Conservation (phyloP, 2,329 filamentous ascomycete genomes). For the Aaosphaeria arxii region DNA sequence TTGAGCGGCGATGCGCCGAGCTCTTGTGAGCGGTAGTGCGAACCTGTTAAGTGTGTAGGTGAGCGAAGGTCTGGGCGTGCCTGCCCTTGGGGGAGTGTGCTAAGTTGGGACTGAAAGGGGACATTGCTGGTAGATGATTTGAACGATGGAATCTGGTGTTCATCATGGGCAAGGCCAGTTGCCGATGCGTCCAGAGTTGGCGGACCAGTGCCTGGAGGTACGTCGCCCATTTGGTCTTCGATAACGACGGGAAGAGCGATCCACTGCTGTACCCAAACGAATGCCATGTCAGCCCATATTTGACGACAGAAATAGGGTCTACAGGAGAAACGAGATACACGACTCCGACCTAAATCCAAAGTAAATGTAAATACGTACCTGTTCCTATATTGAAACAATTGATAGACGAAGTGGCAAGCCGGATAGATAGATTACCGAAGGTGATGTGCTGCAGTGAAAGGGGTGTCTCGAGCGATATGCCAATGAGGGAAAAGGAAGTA, state of each 20-base stretch:
- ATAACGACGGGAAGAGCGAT: slow-evolving; percentile 38
- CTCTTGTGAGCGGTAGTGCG: slow-evolving; percentile 24
- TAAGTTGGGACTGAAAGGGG: slow-evolving; percentile 38
- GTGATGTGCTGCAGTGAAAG: slow-evolving; percentile 16
- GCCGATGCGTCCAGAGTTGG: slow-evolving; percentile 28
- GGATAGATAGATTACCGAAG: slow-evolving; percentile 26
- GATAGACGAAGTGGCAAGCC: slow-evolving; percentile 28
- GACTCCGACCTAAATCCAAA: slow-evolving; percentile 6
- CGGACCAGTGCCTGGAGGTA: slow-evolving; percentile 27
- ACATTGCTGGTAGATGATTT: slow-evolving; percentile 21
- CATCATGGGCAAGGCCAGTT: slow-evolving; percentile 25
- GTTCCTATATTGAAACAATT: slow-evolving; percentile 27
- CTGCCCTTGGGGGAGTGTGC: slow-evolving; percentile 27
- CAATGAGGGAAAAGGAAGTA: slow-evolving; percentile 29
- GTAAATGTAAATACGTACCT: slow-evolving; percentile 30
- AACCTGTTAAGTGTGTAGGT: slow-evolving; percentile 15
- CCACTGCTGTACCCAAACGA: slow-evolving; percentile 44
- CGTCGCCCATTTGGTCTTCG: slow-evolving; percentile 40
- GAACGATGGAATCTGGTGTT: slow-evolving; percentile 15
- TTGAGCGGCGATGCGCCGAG: slow-evolving; percentile 27
- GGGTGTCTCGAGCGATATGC: slow-evolving; percentile 20
- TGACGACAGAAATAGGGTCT: slow-evolving; percentile 6
- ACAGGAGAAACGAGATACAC: slow-evolving; percentile 4
- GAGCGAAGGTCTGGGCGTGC: slow-evolving; percentile 27
- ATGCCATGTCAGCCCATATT: slow-evolving; percentile 42